phyloP scores from a whole-genome alignment of 495 filamentous ascomycete genomes.

The Neurospora tetraspora region DNA sequence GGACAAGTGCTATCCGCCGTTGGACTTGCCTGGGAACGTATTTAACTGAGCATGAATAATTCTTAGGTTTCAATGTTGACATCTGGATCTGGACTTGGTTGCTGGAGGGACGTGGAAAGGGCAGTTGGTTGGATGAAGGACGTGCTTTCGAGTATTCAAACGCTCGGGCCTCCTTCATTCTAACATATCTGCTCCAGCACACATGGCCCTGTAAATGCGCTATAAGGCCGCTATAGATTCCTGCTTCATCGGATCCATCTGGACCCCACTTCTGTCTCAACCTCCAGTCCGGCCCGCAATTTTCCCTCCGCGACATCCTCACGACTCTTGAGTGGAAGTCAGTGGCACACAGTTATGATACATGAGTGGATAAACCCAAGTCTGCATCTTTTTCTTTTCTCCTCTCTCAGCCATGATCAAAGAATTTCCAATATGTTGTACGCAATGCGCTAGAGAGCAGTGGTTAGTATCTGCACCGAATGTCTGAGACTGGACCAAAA shows the following conservation, averaged over 20 bases:
- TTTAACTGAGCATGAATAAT: not conserved
- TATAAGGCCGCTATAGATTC: not conserved
- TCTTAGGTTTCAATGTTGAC: not conserved
- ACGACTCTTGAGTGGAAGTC: not conserved
- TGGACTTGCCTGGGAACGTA: not conserved
- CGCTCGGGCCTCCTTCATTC: not conserved
- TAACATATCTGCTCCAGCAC: not conserved
- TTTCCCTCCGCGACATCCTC: not conserved
- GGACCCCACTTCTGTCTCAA: not conserved
- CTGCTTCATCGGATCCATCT: not conserved
- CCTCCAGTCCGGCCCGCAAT: too few species aligned
- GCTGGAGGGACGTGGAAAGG: not conserved
- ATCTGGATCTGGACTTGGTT: not conserved
- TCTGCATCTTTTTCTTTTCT: not conserved
- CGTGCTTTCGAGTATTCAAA: not conserved
- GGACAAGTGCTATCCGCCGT: conserved; percentile 4
- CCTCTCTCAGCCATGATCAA: not conserved
- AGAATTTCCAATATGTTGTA: not conserved
- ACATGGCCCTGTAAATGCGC: not conserved
- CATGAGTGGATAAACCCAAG: not conserved
- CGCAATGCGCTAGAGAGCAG: not conserved
- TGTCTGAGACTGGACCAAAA: not conserved
- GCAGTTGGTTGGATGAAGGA: too few species aligned
- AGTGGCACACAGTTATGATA: not conserved
- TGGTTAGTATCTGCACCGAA: not conserved